Evolutionary conservation across 805 yeast genomes (phyloP).

Genomic region (Pichia nakasei): DNA sequence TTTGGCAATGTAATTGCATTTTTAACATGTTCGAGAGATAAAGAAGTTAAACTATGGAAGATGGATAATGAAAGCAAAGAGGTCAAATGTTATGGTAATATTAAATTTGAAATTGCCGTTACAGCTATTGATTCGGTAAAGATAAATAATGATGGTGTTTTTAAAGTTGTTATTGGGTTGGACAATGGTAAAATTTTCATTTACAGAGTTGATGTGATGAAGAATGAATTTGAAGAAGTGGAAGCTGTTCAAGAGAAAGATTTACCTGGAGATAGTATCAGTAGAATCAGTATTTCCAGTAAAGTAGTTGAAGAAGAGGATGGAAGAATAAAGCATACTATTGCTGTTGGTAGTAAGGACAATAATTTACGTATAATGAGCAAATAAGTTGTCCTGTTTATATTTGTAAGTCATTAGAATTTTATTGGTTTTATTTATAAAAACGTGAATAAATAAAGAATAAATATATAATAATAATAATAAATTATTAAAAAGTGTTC

Average conservation of each 20-base stretch:
- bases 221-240: constrained; percentile 23
- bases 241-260: constrained; percentile 28
- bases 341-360: constrained; percentile 64
- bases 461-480: neutral
- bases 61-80: constrained; percentile 7
- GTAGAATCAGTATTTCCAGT: constrained; percentile 46
- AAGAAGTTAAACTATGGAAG: constrained; percentile 62
- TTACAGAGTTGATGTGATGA: constrained; percentile 27
- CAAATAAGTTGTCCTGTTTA: neutral
- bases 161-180: constrained; percentile 53
- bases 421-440: constrained; percentile 1
- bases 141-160: constrained; percentile 22
- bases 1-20: constrained; percentile 37
- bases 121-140: constrained; percentile 55
- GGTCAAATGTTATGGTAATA: constrained; percentile 29
- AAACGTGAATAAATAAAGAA: constrained; percentile 1
- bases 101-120: constrained; percentile 47
- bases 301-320: constrained; percentile 11
- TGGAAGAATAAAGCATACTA: constrained; percentile 18
- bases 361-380: constrained; percentile 40
- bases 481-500: too few relatives aligned
- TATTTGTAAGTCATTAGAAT: neutral
- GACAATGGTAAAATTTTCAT: constrained; percentile 57
- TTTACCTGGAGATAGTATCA: constrained; percentile 55
- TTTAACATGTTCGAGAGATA: constrained; percentile 85